These are phyloP conservation scores for Hippophae rhamnoides DNA, from an alignment of 306 rosid species.

Conservation along the genomic window DNA sequence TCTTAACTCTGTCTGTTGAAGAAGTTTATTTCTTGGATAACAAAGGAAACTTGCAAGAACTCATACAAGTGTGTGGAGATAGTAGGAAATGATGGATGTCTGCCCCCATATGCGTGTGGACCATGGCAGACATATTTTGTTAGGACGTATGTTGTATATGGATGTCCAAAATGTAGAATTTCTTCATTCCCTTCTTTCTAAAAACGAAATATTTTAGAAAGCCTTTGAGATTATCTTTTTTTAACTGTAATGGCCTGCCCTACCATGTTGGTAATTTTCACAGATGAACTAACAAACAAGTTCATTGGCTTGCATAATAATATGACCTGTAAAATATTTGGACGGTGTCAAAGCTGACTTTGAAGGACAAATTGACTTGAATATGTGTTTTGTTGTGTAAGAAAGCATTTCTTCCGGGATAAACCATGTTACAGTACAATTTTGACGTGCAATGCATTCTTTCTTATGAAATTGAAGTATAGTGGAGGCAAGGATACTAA, in stretches of 20 bases:
- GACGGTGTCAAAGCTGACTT: background rate
- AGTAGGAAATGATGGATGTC: background rate
- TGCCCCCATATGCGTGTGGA: background rate
- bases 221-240: background rate
- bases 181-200: background rate
- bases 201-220: background rate
- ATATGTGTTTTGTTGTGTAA: background rate
- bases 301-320: background rate
- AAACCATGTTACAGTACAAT: no score
- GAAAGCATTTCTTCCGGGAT: no score
- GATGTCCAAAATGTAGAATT: background rate
- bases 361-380: background rate
- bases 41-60: no score
- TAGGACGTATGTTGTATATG: background rate
- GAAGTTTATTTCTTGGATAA: no score
- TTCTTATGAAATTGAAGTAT: background rate
- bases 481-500: background rate
- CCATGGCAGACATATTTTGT: background rate
- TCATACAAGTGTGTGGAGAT: no score
- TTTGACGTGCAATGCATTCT: no score
- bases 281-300: background rate
- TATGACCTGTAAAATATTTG: background rate
- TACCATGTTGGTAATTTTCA: no score
- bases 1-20: no score
- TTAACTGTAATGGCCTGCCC: background rate